A percentile compares a stretch with the other conserved stretches of the same genome.
phyloP scores from a whole-genome alignment of 176 grass and related monocot species.

The Cenchrus purpureus region DNA sequence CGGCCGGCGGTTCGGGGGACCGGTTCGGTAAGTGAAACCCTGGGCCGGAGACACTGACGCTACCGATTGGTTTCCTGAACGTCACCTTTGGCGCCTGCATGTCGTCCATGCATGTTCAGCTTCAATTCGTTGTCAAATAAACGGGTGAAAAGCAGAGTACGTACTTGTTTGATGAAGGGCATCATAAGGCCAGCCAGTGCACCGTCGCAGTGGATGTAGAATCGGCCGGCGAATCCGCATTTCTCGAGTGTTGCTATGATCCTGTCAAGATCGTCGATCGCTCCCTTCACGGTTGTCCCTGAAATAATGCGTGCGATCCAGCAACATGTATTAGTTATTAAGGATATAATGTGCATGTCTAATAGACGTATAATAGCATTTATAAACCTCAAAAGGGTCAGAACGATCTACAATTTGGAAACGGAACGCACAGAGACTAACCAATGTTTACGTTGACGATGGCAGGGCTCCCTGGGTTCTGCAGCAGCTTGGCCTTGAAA shows the following conservation, averaged over 20 bases:
- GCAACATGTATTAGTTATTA: too few species aligned
- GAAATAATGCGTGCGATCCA: neutral
- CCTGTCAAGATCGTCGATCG: constrained; percentile 54
- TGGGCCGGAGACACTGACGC: constrained; percentile 50
- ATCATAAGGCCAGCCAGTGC: constrained; percentile 56
- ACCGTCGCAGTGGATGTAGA: constrained; percentile 58
- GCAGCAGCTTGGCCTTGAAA: constrained; percentile 31
- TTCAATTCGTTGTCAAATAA: too few species aligned
- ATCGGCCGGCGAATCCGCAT: constrained; percentile 37
- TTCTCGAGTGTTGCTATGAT: constrained; percentile 52
- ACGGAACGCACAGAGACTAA: neutral
- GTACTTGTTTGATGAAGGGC: constrained; percentile 41
- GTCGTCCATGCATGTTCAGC: too few species aligned
- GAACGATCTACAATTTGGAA: too few species aligned
- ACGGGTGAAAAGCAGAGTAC: too few species aligned
- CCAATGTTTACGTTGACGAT: constrained; percentile 59
- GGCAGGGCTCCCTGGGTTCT: constrained; percentile 39
- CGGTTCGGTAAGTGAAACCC: too few species aligned
- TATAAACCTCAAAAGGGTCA: too few species aligned
- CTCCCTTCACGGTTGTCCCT: constrained; percentile 62
- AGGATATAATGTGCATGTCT: too few species aligned
- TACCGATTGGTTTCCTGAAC: constrained; percentile 49
- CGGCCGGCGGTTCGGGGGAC: too few species aligned
- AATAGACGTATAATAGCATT: too few species aligned
- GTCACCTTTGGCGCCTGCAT: constrained; percentile 50